A percentile compares a stretch with the other conserved stretches of the same genome.
These are phyloP conservation scores for Pseudozyma thailandica DNA, from an alignment of 1,284 basidiomycete genomes.

Conservation along the genomic window DNA sequence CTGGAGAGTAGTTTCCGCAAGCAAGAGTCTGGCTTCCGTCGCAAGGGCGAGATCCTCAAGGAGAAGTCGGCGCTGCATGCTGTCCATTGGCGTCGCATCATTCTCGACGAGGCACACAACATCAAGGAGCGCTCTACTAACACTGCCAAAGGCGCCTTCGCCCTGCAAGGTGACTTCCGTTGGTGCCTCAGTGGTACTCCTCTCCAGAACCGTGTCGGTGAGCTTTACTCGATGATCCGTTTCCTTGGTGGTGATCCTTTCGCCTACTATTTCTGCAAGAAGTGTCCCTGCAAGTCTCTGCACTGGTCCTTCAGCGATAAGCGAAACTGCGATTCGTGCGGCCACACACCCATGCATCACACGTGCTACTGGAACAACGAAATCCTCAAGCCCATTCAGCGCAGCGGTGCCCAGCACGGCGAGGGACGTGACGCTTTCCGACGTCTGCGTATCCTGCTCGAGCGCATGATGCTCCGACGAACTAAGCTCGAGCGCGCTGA, in stretches of 20 bases:
- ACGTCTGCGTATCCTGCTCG: constrained; percentile 75
- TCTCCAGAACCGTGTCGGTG: constrained; percentile 82
- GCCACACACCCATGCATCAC: constrained; percentile 94
- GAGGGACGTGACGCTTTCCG: constrained; percentile 64
- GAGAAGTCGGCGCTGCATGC: constrained; percentile 87
- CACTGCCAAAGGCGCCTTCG: constrained; percentile 95
- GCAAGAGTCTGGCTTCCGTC: constrained; percentile 89
- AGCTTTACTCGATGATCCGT: constrained; percentile 90
- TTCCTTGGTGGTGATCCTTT: constrained; percentile 61
- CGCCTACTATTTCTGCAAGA: constrained; percentile 74
- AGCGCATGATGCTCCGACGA: constrained; percentile 91
- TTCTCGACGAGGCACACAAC: constrained; percentile 95
- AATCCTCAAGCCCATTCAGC: constrained; percentile 67
- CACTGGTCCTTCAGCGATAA: constrained; percentile 90
- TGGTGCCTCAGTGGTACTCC: constrained; percentile 99
- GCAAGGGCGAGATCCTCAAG: constrained; percentile 84
- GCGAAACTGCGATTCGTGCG: constrained; percentile 86
- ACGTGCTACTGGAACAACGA: constrained; percentile 71
- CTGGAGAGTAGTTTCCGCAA: constrained; percentile 92
- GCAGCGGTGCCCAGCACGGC: constrained; percentile 56
- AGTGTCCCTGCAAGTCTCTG: constrained; percentile 85
- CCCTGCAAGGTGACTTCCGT: constrained; percentile 80
- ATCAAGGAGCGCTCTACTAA: constrained; percentile 88
- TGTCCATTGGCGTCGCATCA: constrained; percentile 84
- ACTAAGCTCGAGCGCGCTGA: constrained; percentile 89